A percentile compares a stretch with the other conserved stretches of the same genome.
Evolutionary conservation across 2,329 filamentous ascomycete genomes (phyloP).

Genomic region (Decorospora gaudefroyi): DNA sequence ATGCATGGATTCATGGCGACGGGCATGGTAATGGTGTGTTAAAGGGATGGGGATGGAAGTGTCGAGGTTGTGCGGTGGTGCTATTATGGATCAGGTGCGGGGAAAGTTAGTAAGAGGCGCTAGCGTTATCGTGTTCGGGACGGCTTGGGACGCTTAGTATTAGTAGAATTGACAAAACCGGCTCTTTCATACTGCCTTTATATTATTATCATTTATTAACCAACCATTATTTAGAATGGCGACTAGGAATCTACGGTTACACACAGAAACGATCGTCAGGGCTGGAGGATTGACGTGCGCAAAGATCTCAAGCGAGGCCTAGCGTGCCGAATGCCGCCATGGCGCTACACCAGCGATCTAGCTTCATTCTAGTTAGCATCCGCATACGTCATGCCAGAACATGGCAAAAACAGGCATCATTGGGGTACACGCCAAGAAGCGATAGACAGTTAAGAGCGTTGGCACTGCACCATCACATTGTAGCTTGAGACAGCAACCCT

Average conservation of each 20-base stretch:
- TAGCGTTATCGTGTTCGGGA: too few relatives aligned
- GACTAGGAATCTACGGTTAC: too few relatives aligned
- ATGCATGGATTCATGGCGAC: background rate
- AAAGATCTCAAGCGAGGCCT: constrained; percentile 7
- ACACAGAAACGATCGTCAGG: constrained; percentile 3
- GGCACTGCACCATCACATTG: too few relatives aligned
- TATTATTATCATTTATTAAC: too few relatives aligned
- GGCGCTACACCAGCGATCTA: constrained; percentile 6
- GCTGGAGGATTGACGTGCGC: constrained; percentile 1
- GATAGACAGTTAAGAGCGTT: constrained; percentile 3
- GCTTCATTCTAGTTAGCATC: constrained; percentile 4
- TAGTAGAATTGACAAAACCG: too few relatives aligned
- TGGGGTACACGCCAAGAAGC: constrained; percentile 1
- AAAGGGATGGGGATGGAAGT: background rate
- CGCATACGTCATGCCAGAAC: constrained; percentile 9
- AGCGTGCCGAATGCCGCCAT: constrained; percentile 10
- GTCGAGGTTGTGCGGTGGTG: background rate
- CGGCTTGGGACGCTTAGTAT: too few relatives aligned
- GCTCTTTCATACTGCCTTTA: too few relatives aligned
- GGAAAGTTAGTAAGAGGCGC: background rate
- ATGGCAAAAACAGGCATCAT: constrained; percentile 11
- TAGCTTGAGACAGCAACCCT: background rate
- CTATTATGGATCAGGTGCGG: background rate
- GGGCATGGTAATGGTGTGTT: too few relatives aligned
- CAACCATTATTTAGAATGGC: too few relatives aligned